Evolutionary conservation across 768 basidiomycete genomes (phyloP).

Genomic region (Termitomyces sp.): DNA sequence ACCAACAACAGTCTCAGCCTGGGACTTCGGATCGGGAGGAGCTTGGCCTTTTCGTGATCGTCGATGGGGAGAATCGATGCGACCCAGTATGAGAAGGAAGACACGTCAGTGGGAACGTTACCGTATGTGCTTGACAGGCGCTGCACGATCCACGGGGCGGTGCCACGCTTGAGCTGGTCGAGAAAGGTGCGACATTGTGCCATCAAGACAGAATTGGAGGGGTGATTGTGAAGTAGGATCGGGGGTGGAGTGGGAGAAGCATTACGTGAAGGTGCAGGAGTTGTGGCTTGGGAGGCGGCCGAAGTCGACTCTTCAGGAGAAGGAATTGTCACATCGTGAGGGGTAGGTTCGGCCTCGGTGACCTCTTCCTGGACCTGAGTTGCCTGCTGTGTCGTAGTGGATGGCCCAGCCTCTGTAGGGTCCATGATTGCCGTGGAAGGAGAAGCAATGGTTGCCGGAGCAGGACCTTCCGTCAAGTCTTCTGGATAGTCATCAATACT

Average conservation of each 20-base stretch:
- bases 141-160: conserved; percentile 92
- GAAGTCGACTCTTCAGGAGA: conserved; percentile 1
- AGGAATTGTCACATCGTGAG: not conserved
- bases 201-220: conserved; percentile 52
- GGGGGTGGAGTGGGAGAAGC: conserved; percentile 8
- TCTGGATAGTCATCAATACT: conserved; percentile 28
- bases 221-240: conserved; percentile 16
- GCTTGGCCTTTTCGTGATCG: conserved; percentile 82
- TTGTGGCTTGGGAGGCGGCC: conserved; percentile 2
- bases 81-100: conserved; percentile 85
- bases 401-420: conserved; percentile 6
- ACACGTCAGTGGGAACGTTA: conserved; percentile 67
- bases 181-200: conserved; percentile 40
- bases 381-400: not conserved
- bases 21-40: conserved; percentile 77
- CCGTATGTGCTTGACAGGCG: conserved; percentile 79
- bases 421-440: conserved; percentile 7
- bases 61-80: conserved; percentile 88
- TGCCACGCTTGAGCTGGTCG: conserved; percentile 51
- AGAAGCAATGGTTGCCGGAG: conserved; percentile 6
- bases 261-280: conserved; percentile 5
- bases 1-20: conserved; percentile 79
- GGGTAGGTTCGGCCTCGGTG: not conserved
- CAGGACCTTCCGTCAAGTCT: conserved; percentile 31
- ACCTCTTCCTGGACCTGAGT: not conserved